A percentile compares a stretch with the other conserved stretches of the same genome.
Evolutionary conservation across 225 moss, liverwort and hornwort species (phyloP).

Genomic region (Anthoceros angustus): DNA sequence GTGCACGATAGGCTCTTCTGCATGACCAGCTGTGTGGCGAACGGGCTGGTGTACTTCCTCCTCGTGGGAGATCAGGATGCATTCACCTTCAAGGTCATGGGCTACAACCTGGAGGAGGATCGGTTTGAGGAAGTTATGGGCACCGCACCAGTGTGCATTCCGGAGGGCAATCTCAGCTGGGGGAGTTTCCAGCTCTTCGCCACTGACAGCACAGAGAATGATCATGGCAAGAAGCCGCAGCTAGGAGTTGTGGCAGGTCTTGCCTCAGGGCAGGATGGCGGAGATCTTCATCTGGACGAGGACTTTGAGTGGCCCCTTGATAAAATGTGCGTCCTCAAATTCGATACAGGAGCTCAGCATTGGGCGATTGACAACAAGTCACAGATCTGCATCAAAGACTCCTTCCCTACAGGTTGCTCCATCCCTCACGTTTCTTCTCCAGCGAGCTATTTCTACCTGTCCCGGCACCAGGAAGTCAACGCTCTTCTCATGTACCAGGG

Average conservation of each 20-base stretch:
- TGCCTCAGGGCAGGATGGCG: neutral
- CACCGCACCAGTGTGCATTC: neutral
- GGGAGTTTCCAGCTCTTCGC: neutral
- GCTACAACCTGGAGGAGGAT: neutral
- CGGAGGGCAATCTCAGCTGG: conserved; percentile 5
- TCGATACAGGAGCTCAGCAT: neutral
- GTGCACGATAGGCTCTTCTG: neutral
- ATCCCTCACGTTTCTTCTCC: neutral
- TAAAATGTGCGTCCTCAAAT: neutral
- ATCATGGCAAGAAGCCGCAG: too few species aligned
- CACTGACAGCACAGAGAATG: neutral
- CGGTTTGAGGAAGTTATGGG: neutral
- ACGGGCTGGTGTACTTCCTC: neutral
- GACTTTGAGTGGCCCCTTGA: neutral
- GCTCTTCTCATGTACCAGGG: neutral
- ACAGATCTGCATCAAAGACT: neutral
- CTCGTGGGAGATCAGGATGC: neutral
- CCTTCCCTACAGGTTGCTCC: neutral
- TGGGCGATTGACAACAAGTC: neutral
- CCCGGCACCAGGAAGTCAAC: neutral
- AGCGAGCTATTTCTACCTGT: neutral
- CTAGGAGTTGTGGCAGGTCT: neutral
- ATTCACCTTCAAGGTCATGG: neutral
- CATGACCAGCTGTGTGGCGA: neutral
- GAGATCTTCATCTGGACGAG: neutral